Conservation (phyloP, 805 yeast genomes). For the Kuraishia piskuri region DNA sequence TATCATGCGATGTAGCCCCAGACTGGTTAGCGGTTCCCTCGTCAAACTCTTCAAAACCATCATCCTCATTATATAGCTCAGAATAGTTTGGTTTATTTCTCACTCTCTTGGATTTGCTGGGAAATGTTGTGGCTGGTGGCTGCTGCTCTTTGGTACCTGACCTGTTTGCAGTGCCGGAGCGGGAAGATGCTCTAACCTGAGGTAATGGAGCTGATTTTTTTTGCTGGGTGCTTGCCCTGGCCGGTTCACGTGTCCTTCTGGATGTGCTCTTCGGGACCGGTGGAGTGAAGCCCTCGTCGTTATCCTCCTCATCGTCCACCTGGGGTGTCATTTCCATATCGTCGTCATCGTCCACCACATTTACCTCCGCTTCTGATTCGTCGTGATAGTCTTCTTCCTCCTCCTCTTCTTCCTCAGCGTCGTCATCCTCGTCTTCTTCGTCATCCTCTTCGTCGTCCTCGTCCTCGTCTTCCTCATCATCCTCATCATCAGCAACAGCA, state of each 20-base stretch:
- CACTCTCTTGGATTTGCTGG: slow-evolving; percentile 2
- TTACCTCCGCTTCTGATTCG: slow-evolving; percentile 2
- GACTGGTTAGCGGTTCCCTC: slow-evolving; percentile 11
- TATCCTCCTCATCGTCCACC: slow-evolving; percentile 8
- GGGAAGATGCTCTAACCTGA: not conserved
- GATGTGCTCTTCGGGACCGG: not conserved
- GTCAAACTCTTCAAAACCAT: slow-evolving; percentile 14
- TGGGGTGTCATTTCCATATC: slow-evolving; percentile 7
- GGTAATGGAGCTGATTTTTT: not conserved
- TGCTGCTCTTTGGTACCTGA: slow-evolving; percentile 6
- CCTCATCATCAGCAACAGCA: slow-evolving; percentile 5
- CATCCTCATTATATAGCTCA: slow-evolving; percentile 12
- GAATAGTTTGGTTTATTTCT: slow-evolving; percentile 7
- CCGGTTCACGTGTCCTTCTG: not conserved
- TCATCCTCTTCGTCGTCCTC: slow-evolving; percentile 16
- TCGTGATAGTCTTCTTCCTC: not conserved
- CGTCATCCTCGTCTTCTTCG: not conserved
- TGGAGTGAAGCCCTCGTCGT: slow-evolving; percentile 2
- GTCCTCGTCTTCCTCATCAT: slow-evolving; percentile 8
- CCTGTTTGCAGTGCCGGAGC: slow-evolving; percentile 5
- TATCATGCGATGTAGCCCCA: slow-evolving; percentile 3
- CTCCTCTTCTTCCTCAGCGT: slow-evolving; percentile 2
- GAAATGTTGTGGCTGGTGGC: not conserved
- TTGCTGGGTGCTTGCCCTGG: not conserved
- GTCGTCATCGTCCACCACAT: slow-evolving; percentile 14